phyloP scores from a whole-genome alignment of 805 yeast genomes.

The Pichia occidentalis region DNA sequence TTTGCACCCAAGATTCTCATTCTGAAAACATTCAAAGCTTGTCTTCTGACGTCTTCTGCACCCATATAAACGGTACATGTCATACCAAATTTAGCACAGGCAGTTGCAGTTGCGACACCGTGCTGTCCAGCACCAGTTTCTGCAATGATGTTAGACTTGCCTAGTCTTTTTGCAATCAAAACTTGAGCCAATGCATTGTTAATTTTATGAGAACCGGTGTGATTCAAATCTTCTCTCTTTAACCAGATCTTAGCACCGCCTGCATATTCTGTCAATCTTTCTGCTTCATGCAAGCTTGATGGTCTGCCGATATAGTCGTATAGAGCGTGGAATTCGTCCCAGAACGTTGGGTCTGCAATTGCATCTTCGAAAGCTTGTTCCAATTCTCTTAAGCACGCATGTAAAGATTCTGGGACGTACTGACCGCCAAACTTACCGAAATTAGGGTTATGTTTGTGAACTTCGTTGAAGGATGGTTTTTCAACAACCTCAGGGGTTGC shows the following conservation, averaged over 20 bases:
- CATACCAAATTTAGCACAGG: slow-evolving; percentile 88
- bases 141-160: slow-evolving; percentile 72
- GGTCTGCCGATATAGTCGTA: slow-evolving; percentile 97
- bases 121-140: slow-evolving; percentile 95
- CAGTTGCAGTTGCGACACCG: slow-evolving; percentile 91
- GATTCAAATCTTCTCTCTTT: slow-evolving; percentile 93
- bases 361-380: slow-evolving; percentile 86
- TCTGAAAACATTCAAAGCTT: slow-evolving; percentile 95
- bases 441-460: slow-evolving; percentile 63
- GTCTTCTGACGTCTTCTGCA: slow-evolving; percentile 98
- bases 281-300: slow-evolving; percentile 85
- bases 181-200: slow-evolving; percentile 83
- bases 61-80: slow-evolving; percentile 97
- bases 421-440: slow-evolving; percentile 98
- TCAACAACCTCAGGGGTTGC: slow-evolving; percentile 15
- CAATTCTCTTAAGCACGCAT: slow-evolving; percentile 82
- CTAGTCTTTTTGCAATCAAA: slow-evolving; percentile 69
- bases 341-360: slow-evolving; percentile 80
- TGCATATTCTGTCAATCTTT: slow-evolving; percentile 77
- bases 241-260: slow-evolving; percentile 98
- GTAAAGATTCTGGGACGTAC: slow-evolving; percentile 94
- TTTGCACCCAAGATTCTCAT: slow-evolving; percentile 95
- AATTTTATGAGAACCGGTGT: slow-evolving; percentile 84
- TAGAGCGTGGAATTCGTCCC: slow-evolving; percentile 83
- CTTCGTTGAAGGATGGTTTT: slow-evolving; percentile 41